phyloP scores from a whole-genome alignment of 768 basidiomycete genomes.

The Harrya chromipes region DNA sequence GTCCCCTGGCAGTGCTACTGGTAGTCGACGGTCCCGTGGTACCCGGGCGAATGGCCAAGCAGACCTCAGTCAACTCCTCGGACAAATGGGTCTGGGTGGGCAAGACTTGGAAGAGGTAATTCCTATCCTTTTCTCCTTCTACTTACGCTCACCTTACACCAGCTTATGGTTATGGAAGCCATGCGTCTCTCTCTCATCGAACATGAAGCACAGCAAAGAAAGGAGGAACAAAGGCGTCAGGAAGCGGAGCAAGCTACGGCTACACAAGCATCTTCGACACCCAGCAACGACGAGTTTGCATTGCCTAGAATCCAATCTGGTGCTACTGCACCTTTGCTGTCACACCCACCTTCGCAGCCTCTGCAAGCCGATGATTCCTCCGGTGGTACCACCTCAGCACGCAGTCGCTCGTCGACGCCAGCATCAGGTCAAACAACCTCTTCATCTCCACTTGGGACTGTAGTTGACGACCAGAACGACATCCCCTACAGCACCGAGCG shows the following conservation, averaged over 20 bases:
- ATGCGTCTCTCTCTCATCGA: slow-evolving; percentile 94
- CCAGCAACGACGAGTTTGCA: slow-evolving; percentile 4
- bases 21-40: slow-evolving; percentile 59
- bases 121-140: slow-evolving; percentile 22
- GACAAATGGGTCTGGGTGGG: slow-evolving; percentile 67
- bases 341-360: slow-evolving; percentile 3
- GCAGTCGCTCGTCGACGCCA: slow-evolving; percentile 30
- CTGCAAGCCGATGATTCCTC: slow-evolving; percentile 11
- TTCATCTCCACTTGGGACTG: slow-evolving; percentile 26
- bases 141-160: slow-evolving; percentile 12
- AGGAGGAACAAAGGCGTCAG: slow-evolving; percentile 67
- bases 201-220: slow-evolving; percentile 89
- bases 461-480: slow-evolving; percentile 28
- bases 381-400: slow-evolving; percentile 7
- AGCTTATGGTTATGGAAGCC: slow-evolving; percentile 99
- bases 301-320: slow-evolving; percentile 2
- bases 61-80: slow-evolving; percentile 61
- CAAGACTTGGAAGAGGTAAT: slow-evolving; percentile 91
- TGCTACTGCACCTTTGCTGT: slow-evolving; percentile 3
- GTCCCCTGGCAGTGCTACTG: slow-evolving; percentile 33
- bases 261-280: slow-evolving; percentile 14
- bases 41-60: slow-evolving; percentile 47
- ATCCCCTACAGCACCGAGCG: slow-evolving; percentile 27
- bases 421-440: slow-evolving; percentile 35
- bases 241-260: slow-evolving; percentile 38